Conservation (phyloP, 805 yeast species). For the Scheffersomyces coipomensis region DNA sequence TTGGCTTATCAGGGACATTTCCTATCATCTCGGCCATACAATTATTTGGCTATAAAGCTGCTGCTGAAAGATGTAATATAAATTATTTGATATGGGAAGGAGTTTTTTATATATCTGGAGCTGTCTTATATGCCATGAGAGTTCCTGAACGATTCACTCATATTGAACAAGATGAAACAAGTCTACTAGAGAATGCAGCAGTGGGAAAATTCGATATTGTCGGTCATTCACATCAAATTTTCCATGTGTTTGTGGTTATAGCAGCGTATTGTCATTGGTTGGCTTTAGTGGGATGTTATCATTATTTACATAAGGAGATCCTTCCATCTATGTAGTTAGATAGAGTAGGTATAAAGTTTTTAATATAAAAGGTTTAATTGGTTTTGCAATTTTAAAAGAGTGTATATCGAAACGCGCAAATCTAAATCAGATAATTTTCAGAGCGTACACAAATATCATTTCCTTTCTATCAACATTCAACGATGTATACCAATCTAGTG, state of each 20-base stretch:
- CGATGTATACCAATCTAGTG: slow-evolving; percentile 19
- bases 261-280: slow-evolving; percentile 75
- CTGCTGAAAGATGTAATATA: slow-evolving; percentile 52
- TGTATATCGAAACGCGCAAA: too few species aligned
- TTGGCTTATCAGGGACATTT: slow-evolving; percentile 74
- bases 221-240: slow-evolving; percentile 85
- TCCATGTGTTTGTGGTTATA: slow-evolving; percentile 72
- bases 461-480: not conserved
- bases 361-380: too few species aligned
- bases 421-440: too few species aligned
- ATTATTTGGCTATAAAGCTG: slow-evolving; percentile 48
- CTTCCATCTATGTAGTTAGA: slow-evolving; percentile 2
- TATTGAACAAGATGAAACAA: slow-evolving; percentile 16
- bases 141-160: slow-evolving; percentile 66
- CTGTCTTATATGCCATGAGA: slow-evolving; percentile 72
- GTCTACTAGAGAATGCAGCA: slow-evolving; percentile 9
- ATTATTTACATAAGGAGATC: slow-evolving; percentile 36
- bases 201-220: slow-evolving; percentile 52
- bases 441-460: not conserved
- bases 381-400: too few species aligned
- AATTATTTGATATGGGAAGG: slow-evolving; percentile 71
- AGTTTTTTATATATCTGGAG: slow-evolving; percentile 73
- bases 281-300: slow-evolving; percentile 60
- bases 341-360: too few species aligned
- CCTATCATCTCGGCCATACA: slow-evolving; percentile 61